Base-by-base conservation (phyloP, 306 rosid genomes). In the Alnus glutinosa region DNA sequence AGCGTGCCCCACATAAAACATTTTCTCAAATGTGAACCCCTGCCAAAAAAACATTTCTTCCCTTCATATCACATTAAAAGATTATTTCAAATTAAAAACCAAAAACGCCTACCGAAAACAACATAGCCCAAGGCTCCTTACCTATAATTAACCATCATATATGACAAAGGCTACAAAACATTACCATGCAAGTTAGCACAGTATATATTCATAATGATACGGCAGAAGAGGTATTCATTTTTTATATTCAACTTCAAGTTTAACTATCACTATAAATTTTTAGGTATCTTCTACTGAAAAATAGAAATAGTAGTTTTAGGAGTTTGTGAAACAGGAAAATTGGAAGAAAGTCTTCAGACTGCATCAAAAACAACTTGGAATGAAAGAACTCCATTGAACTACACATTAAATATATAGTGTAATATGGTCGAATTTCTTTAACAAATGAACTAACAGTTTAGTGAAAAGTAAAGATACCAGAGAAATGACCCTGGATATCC, bases 341-440 rank as follows among this genome's bases (percentile, higher is more conserved):
- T 14, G 2, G 71, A 18, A 66, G 47, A n/a, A 68, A 68, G 30
- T 9, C 52, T 32, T 5, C 49, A n/a, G 7, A 42, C 2, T 42
- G 72, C 51, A 68, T 44, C 13, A 67, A 39, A 39, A 67, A 39
- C 48, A 28, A 59, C 66, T 59, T 67, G 7, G 16, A 19, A 28
- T 67, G 49, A 67, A 62, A 62, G 12, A 66, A 67, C 71, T 13
- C 12, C 71, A 39, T 16, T 39, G 48, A 68, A 68, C 51, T n/a
- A n/a, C 32, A 66, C 48, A 66, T 66, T 23, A 32, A 68, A 68
- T 28, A 16, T n/a, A 18, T 46, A 42, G 2, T 59, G 72, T 34
- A 67, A n/a, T 42, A 16, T 15, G 48, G 50, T 67, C 12, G 1
- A 66, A 66, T 66, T 64, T 64, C 12, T 36, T 63, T 34, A 1